Evolutionary conservation across 768 basidiomycete genomes (phyloP).

Genomic region (Hypsizygus marmoreus): DNA sequence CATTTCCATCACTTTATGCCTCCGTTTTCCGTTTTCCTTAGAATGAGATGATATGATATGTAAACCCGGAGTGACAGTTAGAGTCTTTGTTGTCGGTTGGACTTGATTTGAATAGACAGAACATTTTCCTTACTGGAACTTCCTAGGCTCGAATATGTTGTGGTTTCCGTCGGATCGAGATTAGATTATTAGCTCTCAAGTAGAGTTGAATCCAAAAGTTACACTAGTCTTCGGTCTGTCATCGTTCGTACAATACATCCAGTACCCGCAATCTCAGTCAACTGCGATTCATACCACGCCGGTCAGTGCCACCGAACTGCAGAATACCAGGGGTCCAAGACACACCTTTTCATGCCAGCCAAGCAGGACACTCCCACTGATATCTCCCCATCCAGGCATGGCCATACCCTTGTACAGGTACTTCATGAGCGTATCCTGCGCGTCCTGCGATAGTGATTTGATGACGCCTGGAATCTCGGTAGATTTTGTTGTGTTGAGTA

Average conservation of each 20-base stretch:
- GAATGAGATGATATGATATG: no score
- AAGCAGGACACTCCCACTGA: slow-evolving; percentile 61
- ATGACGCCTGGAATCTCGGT: slow-evolving; percentile 81
- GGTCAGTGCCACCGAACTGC: neutral
- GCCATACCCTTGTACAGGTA: slow-evolving; percentile 98
- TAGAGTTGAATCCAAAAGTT: no score
- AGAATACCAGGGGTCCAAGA: slow-evolving; percentile 2
- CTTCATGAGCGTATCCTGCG: slow-evolving; percentile 94
- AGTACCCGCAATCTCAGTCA: slow-evolving; percentile 91
- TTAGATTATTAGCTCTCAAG: no score
- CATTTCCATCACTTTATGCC: no score
- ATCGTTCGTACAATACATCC: slow-evolving; percentile 92
- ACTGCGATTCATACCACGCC: slow-evolving; percentile 43
- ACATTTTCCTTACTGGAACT: no score
- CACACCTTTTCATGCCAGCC: slow-evolving; percentile 97
- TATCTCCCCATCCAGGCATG: slow-evolving; percentile 61
- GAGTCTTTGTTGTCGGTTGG: no score
- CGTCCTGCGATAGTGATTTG: slow-evolving; percentile 68
- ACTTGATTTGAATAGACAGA: no score
- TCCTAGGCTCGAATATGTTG: no score
- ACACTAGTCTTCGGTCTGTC: slow-evolving; percentile 56
- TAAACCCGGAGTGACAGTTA: no score
- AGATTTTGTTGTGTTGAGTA: slow-evolving; percentile 92
- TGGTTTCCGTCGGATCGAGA: no score
- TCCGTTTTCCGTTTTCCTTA: no score